Evolutionary conservation across 352 stramenopile species (phyloP).

Genomic region (Pythium vanterpoolii): DNA sequence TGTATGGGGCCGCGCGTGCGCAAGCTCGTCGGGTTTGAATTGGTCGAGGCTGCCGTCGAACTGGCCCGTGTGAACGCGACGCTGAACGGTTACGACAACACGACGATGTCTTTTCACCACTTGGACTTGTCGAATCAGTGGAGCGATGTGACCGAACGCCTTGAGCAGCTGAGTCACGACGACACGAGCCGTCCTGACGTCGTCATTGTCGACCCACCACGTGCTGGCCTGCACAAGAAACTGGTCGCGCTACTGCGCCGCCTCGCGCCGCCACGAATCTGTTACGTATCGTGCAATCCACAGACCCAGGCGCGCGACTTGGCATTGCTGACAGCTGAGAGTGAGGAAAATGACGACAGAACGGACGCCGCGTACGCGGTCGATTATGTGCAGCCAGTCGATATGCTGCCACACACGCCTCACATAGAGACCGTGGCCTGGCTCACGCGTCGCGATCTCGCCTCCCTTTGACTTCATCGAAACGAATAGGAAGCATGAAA

Average conservation of each 20-base stretch:
- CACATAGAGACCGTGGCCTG: conserved; percentile 79
- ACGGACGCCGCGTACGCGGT: conserved; percentile 32
- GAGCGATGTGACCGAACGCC: conserved; percentile 34
- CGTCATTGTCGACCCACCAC: conserved; percentile 73
- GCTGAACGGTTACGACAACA: conserved; percentile 55
- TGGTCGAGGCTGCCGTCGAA: conserved; percentile 55
- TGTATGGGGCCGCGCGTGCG: conserved; percentile 46
- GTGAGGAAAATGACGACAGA: background rate
- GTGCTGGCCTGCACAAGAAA: conserved; percentile 63
- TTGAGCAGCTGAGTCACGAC: conserved; percentile 17
- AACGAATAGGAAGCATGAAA: background rate
- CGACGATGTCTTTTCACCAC: conserved; percentile 67
- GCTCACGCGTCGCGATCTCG: conserved; percentile 25
- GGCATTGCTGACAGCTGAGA: conserved; percentile 32
- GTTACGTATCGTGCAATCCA: conserved; percentile 81
- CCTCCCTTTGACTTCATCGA: background rate
- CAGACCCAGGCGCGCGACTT: conserved; percentile 60
- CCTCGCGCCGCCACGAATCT: conserved; percentile 44
- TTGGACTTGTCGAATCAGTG: conserved; percentile 57
- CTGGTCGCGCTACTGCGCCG: conserved; percentile 53
- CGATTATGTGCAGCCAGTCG: conserved; percentile 56
- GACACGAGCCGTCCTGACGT: conserved; percentile 37
- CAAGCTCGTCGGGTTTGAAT: conserved; percentile 65
- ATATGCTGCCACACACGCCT: conserved; percentile 79
- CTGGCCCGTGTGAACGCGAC: conserved; percentile 47